Evolutionary conservation across 1,284 basidiomycete species (phyloP).

Genomic region (Cutaneotrichosporon arboriforme): DNA sequence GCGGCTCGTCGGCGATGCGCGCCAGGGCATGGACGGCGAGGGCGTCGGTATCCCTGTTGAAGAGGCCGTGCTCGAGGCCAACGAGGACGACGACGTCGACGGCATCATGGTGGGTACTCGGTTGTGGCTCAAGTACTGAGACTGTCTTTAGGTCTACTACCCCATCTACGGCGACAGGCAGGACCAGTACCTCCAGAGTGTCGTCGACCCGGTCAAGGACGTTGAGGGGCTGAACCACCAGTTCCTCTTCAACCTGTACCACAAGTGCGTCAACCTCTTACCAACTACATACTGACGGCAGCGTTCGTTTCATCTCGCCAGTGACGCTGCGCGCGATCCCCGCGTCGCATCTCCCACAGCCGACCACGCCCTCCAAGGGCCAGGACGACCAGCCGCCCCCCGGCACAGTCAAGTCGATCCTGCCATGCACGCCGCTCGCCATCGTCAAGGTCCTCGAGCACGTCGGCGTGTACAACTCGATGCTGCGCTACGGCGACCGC

Average conservation of each 20-base stretch:
- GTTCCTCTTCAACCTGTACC: conserved; percentile 93
- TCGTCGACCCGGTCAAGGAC: conserved; percentile 85
- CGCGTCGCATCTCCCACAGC: conserved; percentile 32
- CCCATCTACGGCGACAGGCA: conserved; percentile 75
- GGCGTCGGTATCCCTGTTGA: conserved; percentile 71
- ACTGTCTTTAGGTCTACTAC: conserved; percentile 87
- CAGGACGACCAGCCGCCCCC: conserved; percentile 56
- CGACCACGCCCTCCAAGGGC: conserved; percentile 17
- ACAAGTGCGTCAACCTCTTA: conserved; percentile 61
- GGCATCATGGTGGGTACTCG: conserved; percentile 80
- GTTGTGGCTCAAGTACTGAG: not conserved
- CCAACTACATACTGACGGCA: conserved; percentile 35
- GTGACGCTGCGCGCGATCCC: conserved; percentile 45
- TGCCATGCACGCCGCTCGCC: conserved; percentile 93
- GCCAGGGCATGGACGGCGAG: conserved; percentile 44
- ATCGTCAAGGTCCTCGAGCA: conserved; percentile 92
- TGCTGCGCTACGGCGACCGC: conserved; percentile 88
- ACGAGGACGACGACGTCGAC: conserved; percentile 75
- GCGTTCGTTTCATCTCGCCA: conserved; percentile 60
- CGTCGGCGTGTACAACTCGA: conserved; percentile 83
- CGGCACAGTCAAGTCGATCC: conserved; percentile 57
- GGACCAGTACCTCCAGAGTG: conserved; percentile 86
- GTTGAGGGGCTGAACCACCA: conserved; percentile 96
- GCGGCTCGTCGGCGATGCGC: conserved; percentile 59
- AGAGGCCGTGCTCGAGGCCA: conserved; percentile 90